A percentile compares a stretch with the other conserved stretches of the same genome.
phyloP scores from a whole-genome alignment of 78 protist species.

The Dictyostelium capitatum region DNA sequence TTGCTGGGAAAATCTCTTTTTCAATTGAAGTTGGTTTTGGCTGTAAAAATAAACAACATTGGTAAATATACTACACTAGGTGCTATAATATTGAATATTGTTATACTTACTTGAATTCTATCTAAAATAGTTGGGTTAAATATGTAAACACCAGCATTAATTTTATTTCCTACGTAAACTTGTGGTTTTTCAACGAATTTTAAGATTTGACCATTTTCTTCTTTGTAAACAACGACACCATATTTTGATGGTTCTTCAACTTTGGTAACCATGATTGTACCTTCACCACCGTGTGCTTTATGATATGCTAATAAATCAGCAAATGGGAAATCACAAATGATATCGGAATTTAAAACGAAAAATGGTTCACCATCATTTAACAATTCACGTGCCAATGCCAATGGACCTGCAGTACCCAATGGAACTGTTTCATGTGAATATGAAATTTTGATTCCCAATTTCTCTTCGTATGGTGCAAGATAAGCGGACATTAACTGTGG shows the following conservation, averaged over 20 bases:
- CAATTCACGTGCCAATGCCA: constrained; percentile 91
- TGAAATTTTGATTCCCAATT: constrained; percentile 89
- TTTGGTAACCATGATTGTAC: constrained; percentile 94
- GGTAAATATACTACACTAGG: no score
- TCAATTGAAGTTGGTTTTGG: constrained; percentile 76
- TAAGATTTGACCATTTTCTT: constrained; percentile 85
- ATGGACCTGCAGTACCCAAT: constrained; percentile 98
- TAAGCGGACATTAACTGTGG: constrained; percentile 90
- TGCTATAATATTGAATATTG: background rate
- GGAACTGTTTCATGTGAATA: constrained; percentile 92
- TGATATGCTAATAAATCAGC: constrained; percentile 92
- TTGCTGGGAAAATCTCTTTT: constrained; percentile 94
- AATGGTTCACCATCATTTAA: constrained; percentile 86
- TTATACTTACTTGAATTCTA: constrained; percentile 87
- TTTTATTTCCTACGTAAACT: constrained; percentile 93
- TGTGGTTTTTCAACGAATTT: constrained; percentile 97
- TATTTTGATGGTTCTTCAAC: constrained; percentile 97
- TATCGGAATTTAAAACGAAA: constrained; percentile 96
- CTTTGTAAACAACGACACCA: constrained; percentile 95
- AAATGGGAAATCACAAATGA: constrained; percentile 95
- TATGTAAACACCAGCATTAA: constrained; percentile 98
- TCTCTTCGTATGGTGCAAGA: constrained; percentile 62
- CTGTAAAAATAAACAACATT: background rate
- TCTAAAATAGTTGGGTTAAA: constrained; percentile 89
- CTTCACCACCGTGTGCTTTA: constrained; percentile 95